phyloP scores from a whole-genome alignment of 1,139 yeast species.

The Hemisphaericaspora xylofermentans region DNA sequence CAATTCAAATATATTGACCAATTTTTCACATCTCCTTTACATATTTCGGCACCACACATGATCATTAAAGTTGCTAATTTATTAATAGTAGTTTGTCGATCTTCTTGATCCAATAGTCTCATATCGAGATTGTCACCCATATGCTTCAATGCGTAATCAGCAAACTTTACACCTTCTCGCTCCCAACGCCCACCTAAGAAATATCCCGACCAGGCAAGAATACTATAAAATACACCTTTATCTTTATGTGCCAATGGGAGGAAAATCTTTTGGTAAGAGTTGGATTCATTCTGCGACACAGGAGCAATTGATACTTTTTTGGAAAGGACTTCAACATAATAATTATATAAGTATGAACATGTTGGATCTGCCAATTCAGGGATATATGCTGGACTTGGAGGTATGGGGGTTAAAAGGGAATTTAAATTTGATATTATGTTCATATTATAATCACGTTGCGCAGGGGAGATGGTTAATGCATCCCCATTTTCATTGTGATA shows the following conservation, averaged over 20 bases:
- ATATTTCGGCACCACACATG: conserved; percentile 70
- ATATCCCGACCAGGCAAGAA: conserved; percentile 78
- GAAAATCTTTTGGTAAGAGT: conserved; percentile 70
- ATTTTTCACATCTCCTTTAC: conserved; percentile 70
- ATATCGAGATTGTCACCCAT: conserved; percentile 25
- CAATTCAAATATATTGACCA: conserved; percentile 64
- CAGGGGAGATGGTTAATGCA: neutral
- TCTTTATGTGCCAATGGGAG: conserved; percentile 74
- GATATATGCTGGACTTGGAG: conserved; percentile 17
- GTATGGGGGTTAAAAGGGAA: conserved; percentile 21
- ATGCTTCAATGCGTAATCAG: conserved; percentile 46
- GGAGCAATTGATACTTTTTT: conserved; percentile 66
- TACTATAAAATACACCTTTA: conserved; percentile 63
- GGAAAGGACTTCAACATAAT: conserved; percentile 62
- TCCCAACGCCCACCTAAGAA: conserved; percentile 52
- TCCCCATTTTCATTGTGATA: neutral
- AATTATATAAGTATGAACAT: conserved; percentile 50
- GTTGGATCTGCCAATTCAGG: conserved; percentile 21
- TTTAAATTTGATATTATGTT: conserved; percentile 21
- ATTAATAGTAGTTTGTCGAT: conserved; percentile 27
- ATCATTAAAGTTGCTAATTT: conserved; percentile 67
- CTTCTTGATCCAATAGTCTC: conserved; percentile 7
- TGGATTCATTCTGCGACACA: conserved; percentile 48
- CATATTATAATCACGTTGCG: conserved; percentile 8
- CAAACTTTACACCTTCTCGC: conserved; percentile 45